phyloP scores from a whole-genome alignment of 2,329 filamentous ascomycete genomes.

The Botrytis paeoniae region DNA sequence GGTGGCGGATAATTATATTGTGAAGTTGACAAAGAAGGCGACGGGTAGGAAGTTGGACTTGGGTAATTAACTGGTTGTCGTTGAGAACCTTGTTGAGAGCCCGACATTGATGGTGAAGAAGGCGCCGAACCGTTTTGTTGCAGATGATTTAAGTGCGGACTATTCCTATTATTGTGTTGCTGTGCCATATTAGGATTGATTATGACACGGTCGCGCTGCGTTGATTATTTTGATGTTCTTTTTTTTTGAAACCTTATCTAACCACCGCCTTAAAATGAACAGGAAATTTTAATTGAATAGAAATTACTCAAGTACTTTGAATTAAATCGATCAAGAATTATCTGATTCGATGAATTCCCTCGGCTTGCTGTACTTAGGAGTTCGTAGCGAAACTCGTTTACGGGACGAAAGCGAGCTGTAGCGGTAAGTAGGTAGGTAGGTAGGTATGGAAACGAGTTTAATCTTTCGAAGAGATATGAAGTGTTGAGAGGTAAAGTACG shows the following conservation, averaged over 20 bases:
- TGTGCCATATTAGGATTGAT: slow-evolving; percentile 27
- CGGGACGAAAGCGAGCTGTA: slow-evolving; percentile 15
- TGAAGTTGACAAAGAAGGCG: slow-evolving; percentile 45
- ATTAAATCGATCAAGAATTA: background rate
- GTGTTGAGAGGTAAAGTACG: background rate
- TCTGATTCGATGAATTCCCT: slow-evolving; percentile 13
- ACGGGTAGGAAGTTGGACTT: slow-evolving; percentile 49
- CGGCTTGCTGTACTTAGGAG: slow-evolving; percentile 14
- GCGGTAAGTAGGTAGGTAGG: background rate
- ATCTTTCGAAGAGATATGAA: background rate
- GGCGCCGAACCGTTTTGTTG: slow-evolving; percentile 36
- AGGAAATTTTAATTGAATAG: slow-evolving; percentile 1
- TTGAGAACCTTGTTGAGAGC: slow-evolving; percentile 29
- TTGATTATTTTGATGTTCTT: slow-evolving; percentile 16
- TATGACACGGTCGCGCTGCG: slow-evolving; percentile 21
- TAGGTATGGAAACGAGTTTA: background rate
- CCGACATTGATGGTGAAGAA: slow-evolving; percentile 38
- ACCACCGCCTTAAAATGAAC: background rate
- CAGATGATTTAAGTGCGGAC: slow-evolving; percentile 33
- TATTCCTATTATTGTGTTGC: slow-evolving; percentile 30
- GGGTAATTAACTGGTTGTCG: slow-evolving; percentile 40
- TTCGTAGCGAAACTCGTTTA: slow-evolving; percentile 15
- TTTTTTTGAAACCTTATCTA: slow-evolving; percentile 16
- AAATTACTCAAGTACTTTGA: slow-evolving; percentile 2
- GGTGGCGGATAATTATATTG: slow-evolving; percentile 48